Evolutionary conservation across 106 monocot species (phyloP).

Genomic region (Allium sativum): DNA sequence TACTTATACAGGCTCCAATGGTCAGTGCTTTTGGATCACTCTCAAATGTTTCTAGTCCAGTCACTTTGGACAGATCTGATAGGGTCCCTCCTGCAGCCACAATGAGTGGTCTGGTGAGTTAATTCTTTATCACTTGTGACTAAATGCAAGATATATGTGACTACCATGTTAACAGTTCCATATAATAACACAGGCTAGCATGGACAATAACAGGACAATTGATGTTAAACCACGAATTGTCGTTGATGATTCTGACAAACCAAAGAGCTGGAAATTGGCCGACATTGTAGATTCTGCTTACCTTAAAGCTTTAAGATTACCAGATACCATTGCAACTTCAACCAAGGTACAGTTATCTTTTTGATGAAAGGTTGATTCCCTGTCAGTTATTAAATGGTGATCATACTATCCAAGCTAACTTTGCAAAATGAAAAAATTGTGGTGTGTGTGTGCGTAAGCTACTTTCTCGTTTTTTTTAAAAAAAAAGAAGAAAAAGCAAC

Average conservation of each 20-base stretch:
- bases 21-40: neutral
- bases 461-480: too few relatives aligned
- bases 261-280: conserved; percentile 84
- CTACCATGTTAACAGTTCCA: neutral
- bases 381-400: too few relatives aligned
- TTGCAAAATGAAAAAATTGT: too few relatives aligned
- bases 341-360: conserved; percentile 52
- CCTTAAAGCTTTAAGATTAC: conserved; percentile 71
- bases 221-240: conserved; percentile 81
- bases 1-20: conserved; percentile 5
- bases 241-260: conserved; percentile 74
- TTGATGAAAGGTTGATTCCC: too few relatives aligned
- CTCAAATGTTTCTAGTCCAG: conserved; percentile 7
- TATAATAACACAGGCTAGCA: conserved; percentile 36
- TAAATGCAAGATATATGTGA: neutral
- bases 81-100: conserved; percentile 40
- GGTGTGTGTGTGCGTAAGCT: too few relatives aligned
- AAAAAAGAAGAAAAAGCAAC: too few relatives aligned
- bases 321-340: conserved; percentile 38
- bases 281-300: conserved; percentile 71
- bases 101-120: conserved; percentile 8
- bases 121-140: neutral
- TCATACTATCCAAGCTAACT: too few relatives aligned
- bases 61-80: conserved; percentile 44
- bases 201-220: conserved; percentile 43